phyloP scores from a whole-genome alignment of 2,329 filamentous ascomycete genomes.

The Chrysoporthe austroafricana region DNA sequence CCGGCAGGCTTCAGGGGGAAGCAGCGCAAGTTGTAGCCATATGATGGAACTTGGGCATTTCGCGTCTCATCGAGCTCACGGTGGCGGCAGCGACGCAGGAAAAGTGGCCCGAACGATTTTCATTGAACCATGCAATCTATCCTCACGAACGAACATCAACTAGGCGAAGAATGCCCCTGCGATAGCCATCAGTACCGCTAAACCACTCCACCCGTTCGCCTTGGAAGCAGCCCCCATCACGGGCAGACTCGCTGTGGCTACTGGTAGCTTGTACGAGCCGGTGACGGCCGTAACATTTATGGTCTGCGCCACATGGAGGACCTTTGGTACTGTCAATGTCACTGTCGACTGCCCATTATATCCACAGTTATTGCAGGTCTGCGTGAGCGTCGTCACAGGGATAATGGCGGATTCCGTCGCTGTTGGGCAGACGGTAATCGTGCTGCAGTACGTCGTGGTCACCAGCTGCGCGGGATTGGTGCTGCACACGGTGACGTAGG shows the following conservation, averaged over 20 bases:
- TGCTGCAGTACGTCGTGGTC: conserved; percentile 40
- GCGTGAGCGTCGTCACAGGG: conserved; percentile 37
- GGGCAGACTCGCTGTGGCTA: neutral
- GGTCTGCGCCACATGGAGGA: conserved; percentile 26
- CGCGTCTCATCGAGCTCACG: neutral
- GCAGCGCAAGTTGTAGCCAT: conserved; percentile 42
- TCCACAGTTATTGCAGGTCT: conserved; percentile 40
- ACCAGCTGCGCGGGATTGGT: conserved; percentile 40
- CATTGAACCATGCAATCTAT: neutral
- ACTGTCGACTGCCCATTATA: conserved; percentile 37
- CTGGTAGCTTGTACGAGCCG: neutral
- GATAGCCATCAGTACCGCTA: conserved; percentile 5
- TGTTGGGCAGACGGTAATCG: conserved; percentile 33
- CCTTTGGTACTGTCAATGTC: conserved; percentile 39
- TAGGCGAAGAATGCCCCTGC: conserved; percentile 2
- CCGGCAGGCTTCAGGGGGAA: conserved; percentile 50
- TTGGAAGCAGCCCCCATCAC: conserved; percentile 1
- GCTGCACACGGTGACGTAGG: conserved; percentile 41
- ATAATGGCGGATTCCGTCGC: conserved; percentile 24
- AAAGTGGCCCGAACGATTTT: neutral
- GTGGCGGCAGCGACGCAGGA: neutral
- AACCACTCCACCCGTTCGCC: neutral
- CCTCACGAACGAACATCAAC: neutral
- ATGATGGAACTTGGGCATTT: conserved; percentile 25
- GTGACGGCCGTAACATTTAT: neutral